phyloP scores from a whole-genome alignment of 768 basidiomycete genomes.

The Cyathus striatus region DNA sequence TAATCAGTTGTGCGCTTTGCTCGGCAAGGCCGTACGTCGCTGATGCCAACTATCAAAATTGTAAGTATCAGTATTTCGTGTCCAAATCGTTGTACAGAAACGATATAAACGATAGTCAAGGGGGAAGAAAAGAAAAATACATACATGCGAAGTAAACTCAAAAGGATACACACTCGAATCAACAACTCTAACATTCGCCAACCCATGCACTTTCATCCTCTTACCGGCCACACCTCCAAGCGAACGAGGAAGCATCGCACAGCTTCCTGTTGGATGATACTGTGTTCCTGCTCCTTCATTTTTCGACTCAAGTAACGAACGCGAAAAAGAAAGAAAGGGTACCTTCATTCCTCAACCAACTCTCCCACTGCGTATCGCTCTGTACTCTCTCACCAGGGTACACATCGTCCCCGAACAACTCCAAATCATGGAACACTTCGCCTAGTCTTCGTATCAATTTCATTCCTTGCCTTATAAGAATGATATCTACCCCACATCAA shows the following conservation, averaged over 20 bases:
- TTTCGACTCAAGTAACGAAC: too few relatives aligned
- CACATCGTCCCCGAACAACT: constrained; percentile 34
- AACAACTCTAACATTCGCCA: constrained; percentile 49
- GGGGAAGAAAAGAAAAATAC: too few relatives aligned
- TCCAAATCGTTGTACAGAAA: too few relatives aligned
- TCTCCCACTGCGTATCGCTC: constrained; percentile 50
- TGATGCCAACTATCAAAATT: constrained; percentile 5
- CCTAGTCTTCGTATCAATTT: constrained; percentile 50
- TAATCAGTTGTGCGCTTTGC: constrained; percentile 16
- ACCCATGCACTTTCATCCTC: constrained; percentile 8
- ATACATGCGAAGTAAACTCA: constrained; percentile 24
- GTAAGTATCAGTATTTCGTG: background rate
- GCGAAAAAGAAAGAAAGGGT: too few relatives aligned
- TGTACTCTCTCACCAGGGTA: constrained; percentile 41
- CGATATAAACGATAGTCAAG: too few relatives aligned
- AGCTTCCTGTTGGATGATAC: constrained; percentile 39
- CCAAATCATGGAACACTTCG: constrained; percentile 37
- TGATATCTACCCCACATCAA: constrained; percentile 22
- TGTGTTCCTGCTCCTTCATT: constrained; percentile 43
- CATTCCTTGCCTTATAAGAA: constrained; percentile 43
- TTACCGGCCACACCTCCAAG: constrained; percentile 10
- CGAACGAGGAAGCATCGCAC: constrained; percentile 8
- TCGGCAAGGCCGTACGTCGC: constrained; percentile 21
- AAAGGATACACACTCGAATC: constrained; percentile 57
- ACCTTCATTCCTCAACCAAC: constrained; percentile 32